These are phyloP conservation scores for Clonostachys chloroleuca DNA, from an alignment of 2,329 filamentous ascomycete genomes.

Conservation along the genomic window DNA sequence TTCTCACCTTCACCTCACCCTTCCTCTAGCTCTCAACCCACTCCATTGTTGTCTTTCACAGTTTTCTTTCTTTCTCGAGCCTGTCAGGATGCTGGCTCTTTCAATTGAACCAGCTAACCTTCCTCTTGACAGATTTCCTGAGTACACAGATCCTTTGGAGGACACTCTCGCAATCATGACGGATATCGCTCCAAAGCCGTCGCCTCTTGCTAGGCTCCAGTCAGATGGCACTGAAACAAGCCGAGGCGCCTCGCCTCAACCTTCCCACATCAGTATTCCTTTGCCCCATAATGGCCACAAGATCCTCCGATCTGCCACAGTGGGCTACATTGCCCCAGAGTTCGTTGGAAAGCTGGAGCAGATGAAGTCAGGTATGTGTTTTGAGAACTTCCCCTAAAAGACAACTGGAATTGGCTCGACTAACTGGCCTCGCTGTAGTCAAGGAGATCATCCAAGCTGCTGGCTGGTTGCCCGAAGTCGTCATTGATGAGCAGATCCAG, in stretches of 20 bases:
- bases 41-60: no score
- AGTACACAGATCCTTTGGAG: slow-evolving; percentile 34
- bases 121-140: slow-evolving; percentile 34
- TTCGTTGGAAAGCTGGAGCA: slow-evolving; percentile 92
- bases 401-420: not conserved
- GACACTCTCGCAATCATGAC: slow-evolving; percentile 21
- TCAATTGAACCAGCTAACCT: slow-evolving; percentile 33
- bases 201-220: slow-evolving; percentile 34
- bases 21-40: no score
- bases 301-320: slow-evolving; percentile 80
- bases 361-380: slow-evolving; percentile 68
- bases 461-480: slow-evolving; percentile 80
- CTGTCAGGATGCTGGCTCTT: slow-evolving; percentile 26
- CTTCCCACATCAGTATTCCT: slow-evolving; percentile 77
- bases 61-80: no score
- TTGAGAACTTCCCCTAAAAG: not conserved
- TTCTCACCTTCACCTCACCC: not conserved
- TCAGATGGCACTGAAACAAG: slow-evolving; percentile 25
- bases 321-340: slow-evolving; percentile 90
- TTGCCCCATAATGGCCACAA: slow-evolving; percentile 60
- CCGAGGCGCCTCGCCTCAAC: slow-evolving; percentile 79
- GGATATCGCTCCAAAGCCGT: slow-evolving; percentile 23
- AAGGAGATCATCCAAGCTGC: slow-evolving; percentile 74
- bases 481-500: slow-evolving; percentile 78
- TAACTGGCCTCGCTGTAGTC: slow-evolving; percentile 43